These are phyloP conservation scores for Tulasnella calospora DNA, from an alignment of 768 basidiomycete genomes.

Conservation along the genomic window DNA sequence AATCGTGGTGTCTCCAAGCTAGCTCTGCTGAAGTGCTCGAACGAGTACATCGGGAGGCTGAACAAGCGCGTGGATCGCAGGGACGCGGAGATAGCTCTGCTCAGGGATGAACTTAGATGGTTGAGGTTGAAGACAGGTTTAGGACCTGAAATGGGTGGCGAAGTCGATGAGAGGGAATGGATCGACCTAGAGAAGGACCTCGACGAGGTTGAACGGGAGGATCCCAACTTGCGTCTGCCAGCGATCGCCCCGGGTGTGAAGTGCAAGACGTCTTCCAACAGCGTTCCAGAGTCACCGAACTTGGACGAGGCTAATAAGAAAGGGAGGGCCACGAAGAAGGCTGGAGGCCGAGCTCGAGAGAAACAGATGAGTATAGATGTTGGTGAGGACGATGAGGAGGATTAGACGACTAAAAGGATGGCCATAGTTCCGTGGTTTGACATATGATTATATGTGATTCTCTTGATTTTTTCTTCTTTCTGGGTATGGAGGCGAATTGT, in stretches of 20 bases:
- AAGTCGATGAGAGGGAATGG: slow-evolving; percentile 16
- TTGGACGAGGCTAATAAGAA: not conserved
- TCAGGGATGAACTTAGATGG: slow-evolving; percentile 62
- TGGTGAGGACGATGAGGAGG: not conserved
- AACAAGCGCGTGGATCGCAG: slow-evolving; percentile 72
- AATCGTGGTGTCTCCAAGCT: slow-evolving; percentile 93
- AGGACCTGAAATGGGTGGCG: slow-evolving; percentile 10
- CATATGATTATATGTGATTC: not conserved
- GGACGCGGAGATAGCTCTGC: slow-evolving; percentile 65
- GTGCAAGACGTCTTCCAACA: not conserved
- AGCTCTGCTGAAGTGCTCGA: slow-evolving; percentile 84
- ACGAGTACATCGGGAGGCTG: slow-evolving; percentile 76
- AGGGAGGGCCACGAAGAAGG: not conserved
- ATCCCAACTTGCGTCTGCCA: not conserved
- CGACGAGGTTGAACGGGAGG: slow-evolving; percentile 21
- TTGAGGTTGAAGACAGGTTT: slow-evolving; percentile 40
- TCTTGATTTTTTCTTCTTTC: not conserved
- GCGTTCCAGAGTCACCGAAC: not conserved
- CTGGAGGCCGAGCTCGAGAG: not conserved
- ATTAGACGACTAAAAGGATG: not conserved
- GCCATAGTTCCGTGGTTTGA: not conserved
- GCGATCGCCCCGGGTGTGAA: not conserved
- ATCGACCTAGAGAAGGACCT: slow-evolving; percentile 20
- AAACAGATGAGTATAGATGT: not conserved
- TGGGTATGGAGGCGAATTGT: not conserved